These are phyloP conservation scores for Rosa multiflora DNA, from an alignment of 306 rosid genomes.

Conservation along the genomic window DNA sequence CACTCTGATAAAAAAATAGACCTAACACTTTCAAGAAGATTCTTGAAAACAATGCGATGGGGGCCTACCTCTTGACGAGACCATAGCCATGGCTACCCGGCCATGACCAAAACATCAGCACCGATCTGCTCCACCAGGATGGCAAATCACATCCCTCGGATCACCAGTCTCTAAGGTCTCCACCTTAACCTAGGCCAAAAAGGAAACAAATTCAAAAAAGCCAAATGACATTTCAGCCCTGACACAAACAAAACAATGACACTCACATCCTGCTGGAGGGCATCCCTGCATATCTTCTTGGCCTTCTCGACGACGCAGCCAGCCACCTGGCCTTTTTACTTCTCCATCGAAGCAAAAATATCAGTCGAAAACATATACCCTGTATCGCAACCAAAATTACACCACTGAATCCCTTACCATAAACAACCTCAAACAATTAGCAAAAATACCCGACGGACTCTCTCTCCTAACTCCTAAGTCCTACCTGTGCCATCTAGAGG, in stretches of 20 bases:
- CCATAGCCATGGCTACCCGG: constrained; percentile 94
- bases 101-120: constrained; percentile 61
- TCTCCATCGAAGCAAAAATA: constrained; percentile 51
- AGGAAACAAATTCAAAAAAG: neutral
- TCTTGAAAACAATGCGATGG: no score
- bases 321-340: constrained; percentile 53
- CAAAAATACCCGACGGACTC: neutral
- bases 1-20: no score
- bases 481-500: constrained; percentile 80
- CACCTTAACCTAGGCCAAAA: constrained; percentile 39
- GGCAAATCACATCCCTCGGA: constrained; percentile 77
- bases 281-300: constrained; percentile 46
- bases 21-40: no score
- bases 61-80: constrained; percentile 60
- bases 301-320: constrained; percentile 59
- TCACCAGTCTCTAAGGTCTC: constrained; percentile 73
- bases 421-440: neutral
- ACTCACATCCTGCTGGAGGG: constrained; percentile 40
- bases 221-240: constrained; percentile 4
- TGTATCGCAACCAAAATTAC: constrained; percentile 19
- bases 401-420: neutral
- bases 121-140: constrained; percentile 53
- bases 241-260: neutral
- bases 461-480: no score
- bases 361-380: constrained; percentile 76